A percentile compares a stretch with the other conserved stretches of the same genome.
Conservation (phyloP, 139 green algal genomes). For the Micromonas pusilla region DNA sequence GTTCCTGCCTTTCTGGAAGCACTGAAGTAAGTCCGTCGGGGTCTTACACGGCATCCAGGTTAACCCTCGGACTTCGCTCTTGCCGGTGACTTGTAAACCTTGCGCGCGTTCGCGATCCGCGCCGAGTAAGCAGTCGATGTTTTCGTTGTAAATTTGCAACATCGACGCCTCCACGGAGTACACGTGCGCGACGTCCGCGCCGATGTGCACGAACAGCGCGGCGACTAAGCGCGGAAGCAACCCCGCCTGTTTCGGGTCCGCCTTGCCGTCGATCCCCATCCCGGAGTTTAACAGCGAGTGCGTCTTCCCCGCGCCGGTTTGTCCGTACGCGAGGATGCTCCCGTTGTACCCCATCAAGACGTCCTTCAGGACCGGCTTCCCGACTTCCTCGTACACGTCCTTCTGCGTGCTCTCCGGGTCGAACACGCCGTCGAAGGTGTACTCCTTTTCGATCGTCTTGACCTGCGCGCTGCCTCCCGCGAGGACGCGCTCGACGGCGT, state of each 20-base stretch:
- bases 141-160: constrained; percentile 41
- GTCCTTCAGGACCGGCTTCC: constrained; percentile 21
- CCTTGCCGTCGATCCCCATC: not conserved
- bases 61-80: constrained; percentile 28
- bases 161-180: constrained; percentile 28
- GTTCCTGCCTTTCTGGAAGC: constrained; percentile 24
- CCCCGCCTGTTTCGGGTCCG: constrained; percentile 10
- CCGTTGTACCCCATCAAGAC: constrained; percentile 32
- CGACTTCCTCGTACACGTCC: constrained; percentile 27
- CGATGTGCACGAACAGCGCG: constrained; percentile 30
- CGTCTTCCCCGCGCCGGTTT: constrained; percentile 34
- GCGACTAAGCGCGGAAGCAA: constrained; percentile 31
- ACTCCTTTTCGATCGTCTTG: not conserved
- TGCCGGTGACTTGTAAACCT: constrained; percentile 6
- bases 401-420: constrained; percentile 7
- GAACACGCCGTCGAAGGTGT: constrained; percentile 23
- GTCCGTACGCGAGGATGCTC: constrained; percentile 36
- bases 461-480: not conserved
- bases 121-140: constrained; percentile 32
- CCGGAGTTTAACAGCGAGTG: constrained; percentile 34
- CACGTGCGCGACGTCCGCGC: constrained; percentile 17
- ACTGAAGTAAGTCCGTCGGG: constrained; percentile 27
- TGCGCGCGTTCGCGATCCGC: not conserved
- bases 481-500: constrained; percentile 20
- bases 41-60: constrained; percentile 23